Conservation (phyloP, 2,329 filamentous ascomycete species). For the Botryotinia convoluta region DNA sequence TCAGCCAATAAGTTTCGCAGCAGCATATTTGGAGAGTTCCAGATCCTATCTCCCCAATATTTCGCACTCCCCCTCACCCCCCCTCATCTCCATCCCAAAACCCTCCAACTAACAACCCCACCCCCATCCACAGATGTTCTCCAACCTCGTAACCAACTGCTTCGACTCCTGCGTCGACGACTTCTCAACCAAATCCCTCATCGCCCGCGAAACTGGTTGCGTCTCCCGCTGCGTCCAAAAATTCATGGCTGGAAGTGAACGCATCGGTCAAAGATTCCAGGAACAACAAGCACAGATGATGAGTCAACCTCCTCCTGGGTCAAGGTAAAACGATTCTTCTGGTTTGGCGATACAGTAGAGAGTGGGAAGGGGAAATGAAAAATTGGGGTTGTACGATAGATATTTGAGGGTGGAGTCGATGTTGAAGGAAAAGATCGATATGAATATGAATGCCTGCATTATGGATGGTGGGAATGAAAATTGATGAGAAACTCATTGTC, state of each 20-base stretch:
- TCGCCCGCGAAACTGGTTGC: conserved; percentile 84
- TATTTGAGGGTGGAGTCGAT: not conserved
- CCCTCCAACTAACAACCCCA: not conserved
- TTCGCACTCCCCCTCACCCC: not conserved
- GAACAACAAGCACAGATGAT: conserved; percentile 63
- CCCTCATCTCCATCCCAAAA: not conserved
- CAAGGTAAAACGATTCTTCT: conserved; percentile 24
- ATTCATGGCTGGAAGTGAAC: conserved; percentile 86
- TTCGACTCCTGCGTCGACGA: conserved; percentile 97
- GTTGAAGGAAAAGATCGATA: not conserved
- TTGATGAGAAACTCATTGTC: not conserved
- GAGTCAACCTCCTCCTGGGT: conserved; percentile 35
- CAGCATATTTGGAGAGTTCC: not conserved
- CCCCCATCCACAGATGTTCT: conserved; percentile 49
- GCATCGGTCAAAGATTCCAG: conserved; percentile 86
- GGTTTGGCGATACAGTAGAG: not conserved
- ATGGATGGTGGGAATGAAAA: not conserved
- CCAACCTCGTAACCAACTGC: conserved; percentile 77
- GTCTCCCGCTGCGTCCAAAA: conserved; percentile 95
- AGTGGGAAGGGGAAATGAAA: not conserved
- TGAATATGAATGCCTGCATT: not conserved
- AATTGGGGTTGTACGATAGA: conserved; percentile 1
- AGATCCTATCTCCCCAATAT: not conserved
- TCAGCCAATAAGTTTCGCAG: too few species aligned
- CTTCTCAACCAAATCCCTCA: conserved; percentile 95